A percentile compares a stretch with the other conserved stretches of the same genome.
These are phyloP conservation scores for Cornus florida DNA, from an alignment of 148 eudicot genomes.

Conservation along the genomic window DNA sequence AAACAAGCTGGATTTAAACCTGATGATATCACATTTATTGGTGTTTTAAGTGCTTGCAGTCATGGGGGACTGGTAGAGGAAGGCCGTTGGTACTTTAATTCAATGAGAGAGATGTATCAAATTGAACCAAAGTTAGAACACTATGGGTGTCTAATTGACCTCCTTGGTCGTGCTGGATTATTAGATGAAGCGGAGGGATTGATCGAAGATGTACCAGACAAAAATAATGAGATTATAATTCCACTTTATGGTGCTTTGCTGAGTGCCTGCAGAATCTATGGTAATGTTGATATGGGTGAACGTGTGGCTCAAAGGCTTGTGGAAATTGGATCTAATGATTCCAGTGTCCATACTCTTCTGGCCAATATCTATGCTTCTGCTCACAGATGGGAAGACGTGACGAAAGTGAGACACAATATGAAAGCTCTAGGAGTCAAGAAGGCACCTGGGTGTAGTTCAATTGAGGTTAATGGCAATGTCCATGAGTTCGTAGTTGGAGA, in stretches of 20 bases:
- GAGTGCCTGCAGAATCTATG: constrained; percentile 31
- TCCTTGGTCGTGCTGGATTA: constrained; percentile 33
- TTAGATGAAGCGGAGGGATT: constrained; percentile 23
- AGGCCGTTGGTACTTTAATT: constrained; percentile 18
- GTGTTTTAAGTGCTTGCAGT: constrained; percentile 30
- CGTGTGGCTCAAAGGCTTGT: too few relatives aligned
- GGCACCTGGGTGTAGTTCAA: constrained; percentile 26
- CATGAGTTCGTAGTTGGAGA: constrained; percentile 21
- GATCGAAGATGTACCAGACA: constrained; percentile 15
- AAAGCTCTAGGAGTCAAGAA: constrained; percentile 21
- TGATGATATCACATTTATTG: constrained; percentile 32
- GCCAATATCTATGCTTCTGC: constrained; percentile 36
- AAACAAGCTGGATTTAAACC: constrained; percentile 24
- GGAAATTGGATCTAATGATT: too few relatives aligned
- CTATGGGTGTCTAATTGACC: constrained; percentile 33
- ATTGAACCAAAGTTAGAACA: constrained; percentile 35
- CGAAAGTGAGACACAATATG: constrained; percentile 20
- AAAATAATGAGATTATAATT: constrained; percentile 14
- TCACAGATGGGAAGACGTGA: constrained; percentile 32
- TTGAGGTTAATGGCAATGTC: constrained; percentile 20
- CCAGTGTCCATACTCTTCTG: constrained; percentile 23
- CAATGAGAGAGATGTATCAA: constrained; percentile 19
- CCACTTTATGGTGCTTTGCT: constrained; percentile 27
- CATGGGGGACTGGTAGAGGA: constrained; percentile 30
- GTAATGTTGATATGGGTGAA: too few relatives aligned